Base-by-base conservation (phyloP, 768 basidiomycete genomes). In the Wakefieldia striispora region DNA sequence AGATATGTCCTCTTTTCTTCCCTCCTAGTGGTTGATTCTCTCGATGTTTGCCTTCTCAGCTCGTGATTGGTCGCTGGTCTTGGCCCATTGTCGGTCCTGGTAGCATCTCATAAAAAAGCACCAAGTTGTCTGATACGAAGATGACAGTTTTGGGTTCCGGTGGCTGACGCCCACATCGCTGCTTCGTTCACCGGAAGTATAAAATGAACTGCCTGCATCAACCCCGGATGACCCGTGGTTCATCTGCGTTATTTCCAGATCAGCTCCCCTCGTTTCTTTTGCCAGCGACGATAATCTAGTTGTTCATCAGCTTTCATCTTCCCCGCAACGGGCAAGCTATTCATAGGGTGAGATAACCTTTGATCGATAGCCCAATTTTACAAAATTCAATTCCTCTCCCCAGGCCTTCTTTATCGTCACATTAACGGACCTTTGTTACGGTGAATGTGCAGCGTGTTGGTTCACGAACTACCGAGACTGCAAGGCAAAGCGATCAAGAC, bases 281-380 rank as follows among this genome's bases (percentile, higher is more conserved):
- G 29, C 33, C 33, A 36, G 37, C 33, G 45, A 53, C 19, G 47
- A 56, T 51, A 44, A 48, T 49, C 36, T 49, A 26, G 48, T 12
- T 27, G 56, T 50, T 40, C 12, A 36, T 33, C 12, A 33, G 31
- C 14, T 33, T 23, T 46, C 57, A 44, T 53, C 37, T 58, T 55
- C 58, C 49, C 43, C 51, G 31, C 56, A 41, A 40, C 26, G 49
- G 61, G 29, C 31, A 45, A 48, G 47, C 21, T 57, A 51, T 56
- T 53, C 48, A 61, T 58, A 56, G 31, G 56, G 60, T 54, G 53
- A 56, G 62, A 53, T 55, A 53, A 29, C 48, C 50, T 57, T 66
- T 34, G 29, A 62, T 56, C 56, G 64, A 68, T 61, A 55, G 51
- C 49, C 40, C 49, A 47, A 16, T 23, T 40, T 35, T 19, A 35